Evolutionary conservation across 1,284 basidiomycete genomes (phyloP), one percentile per base, ranked within the genome.

Genomic region (Irpex sp.): DNA sequence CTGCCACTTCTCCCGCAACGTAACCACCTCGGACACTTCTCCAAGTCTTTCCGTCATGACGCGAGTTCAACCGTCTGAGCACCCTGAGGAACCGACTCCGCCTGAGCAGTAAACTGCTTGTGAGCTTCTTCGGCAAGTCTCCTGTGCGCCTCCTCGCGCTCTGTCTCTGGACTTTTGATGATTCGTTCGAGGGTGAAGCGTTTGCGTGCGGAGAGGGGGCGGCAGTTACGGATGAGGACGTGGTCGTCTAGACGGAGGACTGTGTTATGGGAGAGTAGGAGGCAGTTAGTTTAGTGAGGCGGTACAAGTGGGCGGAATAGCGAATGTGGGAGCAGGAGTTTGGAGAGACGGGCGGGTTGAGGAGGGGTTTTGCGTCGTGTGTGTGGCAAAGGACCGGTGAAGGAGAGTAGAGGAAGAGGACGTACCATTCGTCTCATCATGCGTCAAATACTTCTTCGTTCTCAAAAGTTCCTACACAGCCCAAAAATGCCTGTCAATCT

Each of bases 161-260:
- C 84, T 18, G 76, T 77, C 69, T 85, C 83, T 9, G 89, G 88
- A 67, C 87, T 90, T 66, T 76, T 80, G 53, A 91, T 69, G 42
- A 93, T 73, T 61, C 75, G 80, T 69, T 90, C 85, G 47, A 93
- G 75, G 59, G 73, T 81, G 77, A 91, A 92, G 36, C 86, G 80
- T 73, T 93, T 93, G 64, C 82, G 78, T 19, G 86, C 87, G 23
- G 91, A 92, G 67, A 90, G 75, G 9, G 88, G 90, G 52, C 86
- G 86, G 70, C 90, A 92, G 67, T 91, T 89, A 60, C 85, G 87
- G 72, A 93, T 92, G 61, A 83, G 73, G 52, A 92, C 88, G 36
- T 81, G 73, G 73, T 93, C 90, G 51, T 87, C 81, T 67, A 81
- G 74, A 33, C 83, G 84, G 58, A 91, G 78, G 65, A 72, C 90